Evolutionary conservation across 805 yeast species (phyloP), one percentile per base, ranked within the genome.

Genomic region (Cyberlindnera americana): DNA sequence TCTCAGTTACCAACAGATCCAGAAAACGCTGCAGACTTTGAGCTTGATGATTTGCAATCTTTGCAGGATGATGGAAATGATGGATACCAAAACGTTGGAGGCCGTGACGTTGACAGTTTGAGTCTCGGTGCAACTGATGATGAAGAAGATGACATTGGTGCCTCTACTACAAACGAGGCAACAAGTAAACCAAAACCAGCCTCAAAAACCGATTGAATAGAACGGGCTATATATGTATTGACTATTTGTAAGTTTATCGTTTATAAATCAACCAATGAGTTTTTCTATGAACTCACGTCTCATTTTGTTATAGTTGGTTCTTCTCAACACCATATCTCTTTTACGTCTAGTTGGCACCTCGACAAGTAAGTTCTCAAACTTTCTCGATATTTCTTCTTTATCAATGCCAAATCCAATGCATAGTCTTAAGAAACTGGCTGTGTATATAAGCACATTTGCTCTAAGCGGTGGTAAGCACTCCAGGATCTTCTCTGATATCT

Each of bases 1-100:
- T 87, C 88, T 38, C 98, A 93, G 65, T 70, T 93, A 32, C 93
- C 96, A 49, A 83, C 84, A 8, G 93, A 82, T 44, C 86, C 83
- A 46, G 73, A 72, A 42, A 81, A 75, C 26, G 84, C 75, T 11
- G 89, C 77, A 30, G 83, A 78, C 56, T 78, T 78, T 52, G 83
- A 78, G 52, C 64, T 78, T 36, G 83, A 78, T 45, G 79, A 77
- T 42, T 52, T 77, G 29, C 70, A 70, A 43, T 67, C 72, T 3
- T 33, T 71, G 36, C 65, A 66, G 16, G 69, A 66, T 18, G 70
- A 60, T 22, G 29, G 17, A 3, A 16, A 23, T 16, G 52, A 48
- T 18, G 56, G 52, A 6, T 50, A 57, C 32, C 53, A 53, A n/a
- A 61, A 56, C 21, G 40, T 50, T n/a, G 44, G 41, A 10, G 44